A percentile compares a stretch with the other conserved stretches of the same genome.
phyloP scores from a whole-genome alignment of 257 asterid genomes.

The Ophiorrhiza pumila region DNA sequence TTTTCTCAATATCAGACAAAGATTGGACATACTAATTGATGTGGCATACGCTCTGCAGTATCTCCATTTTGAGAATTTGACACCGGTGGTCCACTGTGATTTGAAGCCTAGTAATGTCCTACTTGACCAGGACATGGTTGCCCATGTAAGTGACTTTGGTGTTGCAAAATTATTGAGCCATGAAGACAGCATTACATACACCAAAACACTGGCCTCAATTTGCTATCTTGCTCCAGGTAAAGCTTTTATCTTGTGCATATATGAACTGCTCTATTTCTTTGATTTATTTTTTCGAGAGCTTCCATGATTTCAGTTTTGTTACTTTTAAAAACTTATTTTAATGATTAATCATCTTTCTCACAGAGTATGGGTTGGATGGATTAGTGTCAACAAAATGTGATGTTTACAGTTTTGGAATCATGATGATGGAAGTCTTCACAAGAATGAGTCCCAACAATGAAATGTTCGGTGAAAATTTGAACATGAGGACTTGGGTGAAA shows the following conservation, averaged over 20 bases:
- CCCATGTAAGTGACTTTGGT: slow-evolving; percentile 18
- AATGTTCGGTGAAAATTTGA: background rate
- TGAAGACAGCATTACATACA: slow-evolving; percentile 1
- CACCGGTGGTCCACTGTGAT: slow-evolving; percentile 10
- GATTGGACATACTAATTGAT: slow-evolving; percentile 12
- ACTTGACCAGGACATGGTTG: slow-evolving; percentile 12
- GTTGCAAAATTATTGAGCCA: slow-evolving; percentile 4
- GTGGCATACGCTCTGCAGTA: slow-evolving; percentile 14
- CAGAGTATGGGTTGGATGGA: background rate
- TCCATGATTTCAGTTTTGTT: background rate
- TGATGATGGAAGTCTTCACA: slow-evolving; percentile 5
- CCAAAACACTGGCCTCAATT: slow-evolving; percentile 15
- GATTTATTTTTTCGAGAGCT: background rate
- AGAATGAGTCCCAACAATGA: background rate
- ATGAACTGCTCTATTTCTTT: background rate
- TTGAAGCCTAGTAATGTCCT: slow-evolving; percentile 19
- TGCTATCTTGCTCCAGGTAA: slow-evolving; percentile 23
- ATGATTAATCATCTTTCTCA: background rate
- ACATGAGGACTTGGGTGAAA: background rate
- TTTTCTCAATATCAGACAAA: background rate
- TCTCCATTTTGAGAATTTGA: slow-evolving; percentile 8
- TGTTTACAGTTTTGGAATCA: slow-evolving; percentile 6
- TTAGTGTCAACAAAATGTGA: background rate
- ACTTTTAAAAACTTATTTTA: background rate
- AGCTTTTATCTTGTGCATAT: background rate